Evolutionary conservation across 805 yeast genomes (phyloP).

Genomic region (Dipodascus geniculatus): DNA sequence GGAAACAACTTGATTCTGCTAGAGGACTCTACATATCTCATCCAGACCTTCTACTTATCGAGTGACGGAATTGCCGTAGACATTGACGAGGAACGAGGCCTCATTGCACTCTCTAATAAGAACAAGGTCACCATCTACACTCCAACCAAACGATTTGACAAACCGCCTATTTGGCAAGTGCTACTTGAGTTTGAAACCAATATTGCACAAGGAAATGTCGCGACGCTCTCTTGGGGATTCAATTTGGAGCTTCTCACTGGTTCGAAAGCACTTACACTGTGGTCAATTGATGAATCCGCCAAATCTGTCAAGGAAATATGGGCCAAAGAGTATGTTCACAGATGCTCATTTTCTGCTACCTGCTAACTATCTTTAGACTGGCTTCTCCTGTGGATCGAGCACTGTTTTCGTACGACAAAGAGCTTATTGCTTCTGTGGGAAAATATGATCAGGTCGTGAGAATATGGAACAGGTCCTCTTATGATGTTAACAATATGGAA

Average conservation of each 20-base stretch:
- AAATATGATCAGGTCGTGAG: constrained; percentile 56
- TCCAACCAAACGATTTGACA: constrained; percentile 15
- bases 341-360: not conserved
- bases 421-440: constrained; percentile 52
- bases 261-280: constrained; percentile 41
- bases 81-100: constrained; percentile 49
- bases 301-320: not conserved
- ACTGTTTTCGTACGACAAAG: constrained; percentile 55
- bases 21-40: constrained; percentile 37
- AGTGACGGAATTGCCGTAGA: constrained; percentile 56
- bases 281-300: constrained; percentile 28
- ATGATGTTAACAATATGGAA: constrained; percentile 47
- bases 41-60: constrained; percentile 70
- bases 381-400: constrained; percentile 50
- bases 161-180: constrained; percentile 9
- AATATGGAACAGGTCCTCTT: constrained; percentile 66
- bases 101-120: constrained; percentile 20
- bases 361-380: constrained; percentile 38
- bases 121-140: constrained; percentile 15
- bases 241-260: constrained; percentile 51
- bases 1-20: constrained; percentile 75
- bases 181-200: constrained; percentile 10
- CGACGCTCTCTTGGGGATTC: constrained; percentile 44
- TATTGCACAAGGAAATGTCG: constrained; percentile 26
- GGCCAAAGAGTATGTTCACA: not conserved